phyloP scores from a whole-genome alignment of 495 filamentous ascomycete genomes.

The Aspergillus diversus region DNA sequence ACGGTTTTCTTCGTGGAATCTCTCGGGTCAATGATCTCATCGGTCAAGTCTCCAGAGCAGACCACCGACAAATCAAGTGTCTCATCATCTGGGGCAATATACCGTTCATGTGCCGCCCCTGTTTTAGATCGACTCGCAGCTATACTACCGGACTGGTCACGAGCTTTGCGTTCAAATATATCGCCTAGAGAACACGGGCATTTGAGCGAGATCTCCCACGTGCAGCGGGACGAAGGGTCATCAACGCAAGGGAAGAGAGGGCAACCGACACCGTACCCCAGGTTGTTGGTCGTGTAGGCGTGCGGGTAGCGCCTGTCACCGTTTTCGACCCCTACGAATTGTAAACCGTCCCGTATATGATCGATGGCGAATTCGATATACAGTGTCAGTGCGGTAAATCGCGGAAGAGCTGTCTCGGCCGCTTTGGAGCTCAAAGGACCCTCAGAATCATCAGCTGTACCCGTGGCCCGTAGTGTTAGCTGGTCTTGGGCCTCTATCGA shows the following conservation, averaged over 20 bases:
- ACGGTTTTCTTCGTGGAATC: conserved; percentile 81
- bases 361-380: conserved; percentile 75
- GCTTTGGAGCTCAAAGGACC: conserved; percentile 37
- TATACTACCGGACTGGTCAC: conserved; percentile 25
- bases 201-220: conserved; percentile 86
- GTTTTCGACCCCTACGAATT: conserved; percentile 83
- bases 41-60: conserved; percentile 83
- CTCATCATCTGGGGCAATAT: conserved; percentile 74
- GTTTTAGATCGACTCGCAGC: conserved; percentile 28
- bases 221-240: conserved; percentile 73
- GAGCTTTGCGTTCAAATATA: conserved; percentile 59
- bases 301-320: conserved; percentile 84
- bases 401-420: conserved; percentile 45
- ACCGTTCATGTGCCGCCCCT: conserved; percentile 24
- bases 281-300: conserved; percentile 81
- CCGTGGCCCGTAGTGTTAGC: conserved; percentile 43
- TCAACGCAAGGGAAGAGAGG: conserved; percentile 93
- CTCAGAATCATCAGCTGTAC: conserved; percentile 43
- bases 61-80: conserved; percentile 84
- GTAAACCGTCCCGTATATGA: conserved; percentile 79
- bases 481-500: conserved; percentile 57
- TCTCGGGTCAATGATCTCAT: conserved; percentile 75
- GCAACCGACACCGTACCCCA: conserved; percentile 76
- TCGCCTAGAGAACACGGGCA: conserved; percentile 84
- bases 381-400: conserved; percentile 60